Conservation (phyloP, 2,329 filamentous ascomycete genomes). For the Zalaria sp. region DNA sequence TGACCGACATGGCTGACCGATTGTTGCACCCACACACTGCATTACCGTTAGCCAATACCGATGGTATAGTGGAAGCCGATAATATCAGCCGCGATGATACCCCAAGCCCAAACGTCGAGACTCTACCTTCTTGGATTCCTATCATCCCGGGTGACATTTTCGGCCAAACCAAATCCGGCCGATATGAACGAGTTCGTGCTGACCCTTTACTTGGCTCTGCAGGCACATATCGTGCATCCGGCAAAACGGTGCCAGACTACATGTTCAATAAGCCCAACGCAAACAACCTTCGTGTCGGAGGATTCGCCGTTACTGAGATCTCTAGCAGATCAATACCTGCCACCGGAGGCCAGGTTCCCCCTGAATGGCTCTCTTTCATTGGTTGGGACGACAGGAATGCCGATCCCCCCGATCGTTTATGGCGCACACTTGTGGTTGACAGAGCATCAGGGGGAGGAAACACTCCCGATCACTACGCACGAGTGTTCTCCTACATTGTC, state of each 20-base stretch:
- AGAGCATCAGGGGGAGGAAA: slow-evolving; percentile 1
- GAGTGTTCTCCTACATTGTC: slow-evolving; percentile 2
- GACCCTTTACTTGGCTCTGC: slow-evolving; percentile 3
- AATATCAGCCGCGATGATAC: not conserved
- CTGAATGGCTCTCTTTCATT: not conserved
- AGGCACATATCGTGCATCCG: not conserved
- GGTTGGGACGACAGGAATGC: not conserved
- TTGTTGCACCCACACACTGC: not conserved
- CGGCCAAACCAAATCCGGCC: not conserved
- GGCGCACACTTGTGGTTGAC: slow-evolving; percentile 5
- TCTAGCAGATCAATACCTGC: not conserved
- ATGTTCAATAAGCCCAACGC: not conserved
- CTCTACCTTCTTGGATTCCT: slow-evolving; percentile 5
- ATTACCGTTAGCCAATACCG: not conserved
- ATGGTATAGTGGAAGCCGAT: not conserved
- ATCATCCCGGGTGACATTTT: not conserved
- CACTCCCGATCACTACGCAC: not conserved
- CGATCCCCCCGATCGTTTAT: slow-evolving; percentile 3
- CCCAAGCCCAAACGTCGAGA: too few species aligned
- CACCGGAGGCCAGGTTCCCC: not conserved
- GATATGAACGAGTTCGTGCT: slow-evolving; percentile 4
- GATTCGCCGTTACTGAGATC: not conserved
- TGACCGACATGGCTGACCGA: not conserved
- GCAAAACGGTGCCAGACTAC: not conserved
- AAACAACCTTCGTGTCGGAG: not conserved